Percentiles rank a stretch among this genome's conserved stretches.
These are phyloP conservation scores for Allium fistulosum DNA, from an alignment of 106 monocot genomes.

Conservation along the genomic window DNA sequence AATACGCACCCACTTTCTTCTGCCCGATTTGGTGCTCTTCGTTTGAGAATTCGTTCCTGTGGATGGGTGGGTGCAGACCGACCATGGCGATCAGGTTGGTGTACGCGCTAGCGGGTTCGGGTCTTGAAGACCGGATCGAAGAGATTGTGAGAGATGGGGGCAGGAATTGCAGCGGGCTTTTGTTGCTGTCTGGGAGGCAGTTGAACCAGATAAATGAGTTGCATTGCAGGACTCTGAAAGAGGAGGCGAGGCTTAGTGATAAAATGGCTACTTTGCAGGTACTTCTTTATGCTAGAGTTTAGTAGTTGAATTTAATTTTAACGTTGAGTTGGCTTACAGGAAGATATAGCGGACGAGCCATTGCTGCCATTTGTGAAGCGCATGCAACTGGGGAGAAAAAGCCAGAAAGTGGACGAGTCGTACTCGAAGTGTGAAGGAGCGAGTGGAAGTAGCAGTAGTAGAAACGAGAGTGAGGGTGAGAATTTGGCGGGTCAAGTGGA, in stretches of 20 bases:
- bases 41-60: conserved; percentile 41
- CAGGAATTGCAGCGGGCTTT: not conserved
- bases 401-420: not conserved
- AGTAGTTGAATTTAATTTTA: not conserved
- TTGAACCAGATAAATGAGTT: conserved; percentile 21
- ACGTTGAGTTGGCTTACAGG: conserved; percentile 11
- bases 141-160: conserved; percentile 7
- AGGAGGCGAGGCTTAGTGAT: conserved; percentile 19
- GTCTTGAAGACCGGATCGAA: conserved; percentile 23
- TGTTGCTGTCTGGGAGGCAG: conserved; percentile 19
- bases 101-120: conserved; percentile 25
- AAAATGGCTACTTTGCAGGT: conserved; percentile 17
- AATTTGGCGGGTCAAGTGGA: conserved; percentile 1
- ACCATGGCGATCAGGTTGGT: conserved; percentile 44
- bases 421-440: not conserved
- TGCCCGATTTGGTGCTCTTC: conserved; percentile 45
- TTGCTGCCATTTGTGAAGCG: conserved; percentile 19
- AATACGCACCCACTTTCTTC: conserved; percentile 26
- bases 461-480: not conserved
- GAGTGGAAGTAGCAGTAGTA: not conserved
- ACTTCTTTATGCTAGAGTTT: not conserved
- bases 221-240: conserved; percentile 21
- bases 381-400: not conserved
- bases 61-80: conserved; percentile 53
- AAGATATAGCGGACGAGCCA: conserved; percentile 37